These are phyloP conservation scores for Canavalia gladiata DNA, from an alignment of 306 rosid species.

Conservation along the genomic window DNA sequence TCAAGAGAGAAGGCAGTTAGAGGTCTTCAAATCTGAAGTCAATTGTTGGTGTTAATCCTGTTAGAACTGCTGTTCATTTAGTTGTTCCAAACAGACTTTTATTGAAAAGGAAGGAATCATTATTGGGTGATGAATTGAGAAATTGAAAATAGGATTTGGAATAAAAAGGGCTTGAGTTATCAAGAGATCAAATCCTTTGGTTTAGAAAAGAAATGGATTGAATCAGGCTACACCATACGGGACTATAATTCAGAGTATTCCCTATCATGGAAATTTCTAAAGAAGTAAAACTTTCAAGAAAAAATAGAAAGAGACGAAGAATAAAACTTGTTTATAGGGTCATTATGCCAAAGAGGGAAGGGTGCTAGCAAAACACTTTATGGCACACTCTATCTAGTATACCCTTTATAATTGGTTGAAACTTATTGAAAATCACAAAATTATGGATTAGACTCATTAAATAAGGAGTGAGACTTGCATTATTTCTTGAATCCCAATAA, in stretches of 20 bases:
- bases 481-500: not conserved
- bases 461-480: not conserved
- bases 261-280: not conserved
- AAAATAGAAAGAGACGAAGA: not conserved
- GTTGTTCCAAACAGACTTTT: not conserved
- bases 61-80: not conserved
- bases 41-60: not conserved
- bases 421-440: not conserved
- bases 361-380: not conserved
- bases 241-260: not conserved
- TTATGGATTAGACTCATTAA: not conserved
- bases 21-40: not conserved
- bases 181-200: not conserved
- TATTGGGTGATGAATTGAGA: not conserved
- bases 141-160: not conserved
- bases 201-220: not conserved
- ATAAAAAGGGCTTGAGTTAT: not conserved
- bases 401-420: not conserved
- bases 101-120: not conserved
- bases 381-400: not conserved
- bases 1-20: not conserved
- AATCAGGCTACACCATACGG: not conserved
- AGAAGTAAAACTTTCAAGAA: not conserved
- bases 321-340: not conserved
- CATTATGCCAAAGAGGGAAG: not conserved